Conservation (phyloP, 495 filamentous ascomycete genomes). For the Aspergillus taichungensis region DNA sequence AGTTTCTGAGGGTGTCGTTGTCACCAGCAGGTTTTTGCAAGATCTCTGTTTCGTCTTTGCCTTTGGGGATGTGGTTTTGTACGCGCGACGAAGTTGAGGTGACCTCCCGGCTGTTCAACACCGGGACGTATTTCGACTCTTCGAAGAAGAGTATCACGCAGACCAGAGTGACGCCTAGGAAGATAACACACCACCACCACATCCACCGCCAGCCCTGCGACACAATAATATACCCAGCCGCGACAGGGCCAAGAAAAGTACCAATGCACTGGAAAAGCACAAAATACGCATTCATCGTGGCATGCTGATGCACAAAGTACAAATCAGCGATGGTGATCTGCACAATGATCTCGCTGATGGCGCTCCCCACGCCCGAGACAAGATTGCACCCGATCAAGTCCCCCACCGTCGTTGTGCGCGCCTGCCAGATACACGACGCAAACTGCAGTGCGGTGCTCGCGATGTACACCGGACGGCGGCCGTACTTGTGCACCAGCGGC, state of each 20-base stretch:
- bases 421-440: conserved; percentile 30
- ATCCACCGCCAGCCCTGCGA: conserved; percentile 43
- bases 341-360: conserved; percentile 33
- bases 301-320: conserved; percentile 42
- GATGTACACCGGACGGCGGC: conserved; percentile 37
- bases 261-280: conserved; percentile 25
- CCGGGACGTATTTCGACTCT: conserved; percentile 28
- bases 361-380: conserved; percentile 26
- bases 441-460: conserved; percentile 26
- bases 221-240: conserved; percentile 35
- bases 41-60: too few species aligned
- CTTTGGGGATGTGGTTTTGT: too few species aligned
- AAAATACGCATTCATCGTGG: conserved; percentile 31
- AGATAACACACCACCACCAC: conserved; percentile 43
- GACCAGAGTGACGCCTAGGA: conserved; percentile 30
- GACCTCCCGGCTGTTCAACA: too few species aligned
- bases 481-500: conserved; percentile 38
- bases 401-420: conserved; percentile 18
- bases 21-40: too few species aligned
- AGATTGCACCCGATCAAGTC: conserved; percentile 27
- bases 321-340: conserved; percentile 41
- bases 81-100: too few species aligned
- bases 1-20: too few species aligned
- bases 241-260: conserved; percentile 30
- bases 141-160: conserved; percentile 33